phyloP scores from a whole-genome alignment of 805 yeast genomes.

The Helenozyma rhizophorensis region DNA sequence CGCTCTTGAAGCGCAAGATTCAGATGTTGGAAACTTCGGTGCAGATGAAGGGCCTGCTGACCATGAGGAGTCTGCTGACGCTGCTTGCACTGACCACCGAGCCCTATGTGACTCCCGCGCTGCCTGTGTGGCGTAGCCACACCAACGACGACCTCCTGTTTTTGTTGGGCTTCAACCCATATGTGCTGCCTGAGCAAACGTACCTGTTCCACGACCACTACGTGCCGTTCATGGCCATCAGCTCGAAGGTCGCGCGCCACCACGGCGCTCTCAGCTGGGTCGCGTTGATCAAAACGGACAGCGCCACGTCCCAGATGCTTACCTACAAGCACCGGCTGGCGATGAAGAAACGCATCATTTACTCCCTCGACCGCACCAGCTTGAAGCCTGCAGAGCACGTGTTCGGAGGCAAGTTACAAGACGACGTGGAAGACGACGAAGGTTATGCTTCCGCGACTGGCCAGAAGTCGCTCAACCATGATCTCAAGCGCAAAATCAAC shows the following conservation, averaged over 20 bases:
- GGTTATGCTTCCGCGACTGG: neutral
- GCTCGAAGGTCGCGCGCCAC: slow-evolving; percentile 6
- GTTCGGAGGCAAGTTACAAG: slow-evolving; percentile 7
- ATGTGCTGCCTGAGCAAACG: slow-evolving; percentile 20
- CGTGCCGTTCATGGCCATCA: slow-evolving; percentile 11
- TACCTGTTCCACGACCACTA: slow-evolving; percentile 34
- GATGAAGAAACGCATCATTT: neutral
- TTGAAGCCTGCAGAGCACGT: slow-evolving; percentile 9
- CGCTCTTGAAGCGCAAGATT: slow-evolving; percentile 15
- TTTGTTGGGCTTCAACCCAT: slow-evolving; percentile 13
- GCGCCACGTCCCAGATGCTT: slow-evolving; percentile 15
- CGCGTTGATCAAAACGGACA: slow-evolving; percentile 14
- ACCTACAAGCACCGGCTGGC: slow-evolving; percentile 8
- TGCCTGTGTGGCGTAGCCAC: slow-evolving; percentile 6
- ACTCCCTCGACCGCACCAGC: neutral
- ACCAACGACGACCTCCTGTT: slow-evolving; percentile 2
- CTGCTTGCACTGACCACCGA: neutral
- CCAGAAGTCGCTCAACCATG: neutral
- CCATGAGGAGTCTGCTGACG: slow-evolving; percentile 15
- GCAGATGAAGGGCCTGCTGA: slow-evolving; percentile 15
- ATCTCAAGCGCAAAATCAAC: slow-evolving; percentile 5
- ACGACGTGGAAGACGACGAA: slow-evolving; percentile 7
- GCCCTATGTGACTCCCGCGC: neutral
- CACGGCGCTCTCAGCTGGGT: slow-evolving; percentile 15
- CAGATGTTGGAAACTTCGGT: slow-evolving; percentile 13